phyloP scores from a whole-genome alignment of 2,329 filamentous ascomycete species.

The Sporothrix globosa region DNA sequence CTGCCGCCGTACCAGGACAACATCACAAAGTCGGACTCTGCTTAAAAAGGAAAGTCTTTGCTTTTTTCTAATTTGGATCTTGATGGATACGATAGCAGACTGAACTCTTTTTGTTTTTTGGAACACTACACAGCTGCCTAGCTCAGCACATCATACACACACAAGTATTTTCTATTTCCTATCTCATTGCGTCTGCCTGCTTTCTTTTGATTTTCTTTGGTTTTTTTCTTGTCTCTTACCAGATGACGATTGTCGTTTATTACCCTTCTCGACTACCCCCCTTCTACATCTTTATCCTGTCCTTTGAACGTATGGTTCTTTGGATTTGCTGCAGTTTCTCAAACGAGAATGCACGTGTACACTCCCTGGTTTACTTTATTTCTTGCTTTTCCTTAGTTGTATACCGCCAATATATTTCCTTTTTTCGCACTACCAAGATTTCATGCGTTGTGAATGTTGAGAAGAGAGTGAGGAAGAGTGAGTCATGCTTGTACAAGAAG shows the following conservation, averaged over 20 bases:
- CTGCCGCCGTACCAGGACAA: conserved; percentile 38
- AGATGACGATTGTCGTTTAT: conserved; percentile 16
- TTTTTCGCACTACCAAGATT: neutral
- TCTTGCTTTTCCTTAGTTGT: neutral
- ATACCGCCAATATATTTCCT: conserved; percentile 10
- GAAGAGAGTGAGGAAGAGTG: neutral
- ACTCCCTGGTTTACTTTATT: neutral
- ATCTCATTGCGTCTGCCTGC: neutral
- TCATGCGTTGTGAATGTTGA: neutral
- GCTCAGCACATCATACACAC: neutral
- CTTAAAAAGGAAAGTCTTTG: neutral
- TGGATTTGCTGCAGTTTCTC: neutral
- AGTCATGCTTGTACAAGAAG: neutral
- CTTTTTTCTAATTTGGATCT: neutral
- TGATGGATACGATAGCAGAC: neutral
- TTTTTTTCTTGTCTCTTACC: neutral
- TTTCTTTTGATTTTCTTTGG: conserved; percentile 8
- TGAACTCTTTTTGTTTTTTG: neutral
- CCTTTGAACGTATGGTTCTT: neutral
- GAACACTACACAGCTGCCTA: conserved; percentile 7
- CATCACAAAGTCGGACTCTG: conserved; percentile 35
- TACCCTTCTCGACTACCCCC: neutral
- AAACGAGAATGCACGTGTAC: neutral
- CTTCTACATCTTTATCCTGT: neutral
- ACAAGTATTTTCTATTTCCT: neutral